A percentile compares a stretch with the other conserved stretches of the same genome.
phyloP scores from a whole-genome alignment of 352 stramenopile species.

The Phytophthora niederhauseri region DNA sequence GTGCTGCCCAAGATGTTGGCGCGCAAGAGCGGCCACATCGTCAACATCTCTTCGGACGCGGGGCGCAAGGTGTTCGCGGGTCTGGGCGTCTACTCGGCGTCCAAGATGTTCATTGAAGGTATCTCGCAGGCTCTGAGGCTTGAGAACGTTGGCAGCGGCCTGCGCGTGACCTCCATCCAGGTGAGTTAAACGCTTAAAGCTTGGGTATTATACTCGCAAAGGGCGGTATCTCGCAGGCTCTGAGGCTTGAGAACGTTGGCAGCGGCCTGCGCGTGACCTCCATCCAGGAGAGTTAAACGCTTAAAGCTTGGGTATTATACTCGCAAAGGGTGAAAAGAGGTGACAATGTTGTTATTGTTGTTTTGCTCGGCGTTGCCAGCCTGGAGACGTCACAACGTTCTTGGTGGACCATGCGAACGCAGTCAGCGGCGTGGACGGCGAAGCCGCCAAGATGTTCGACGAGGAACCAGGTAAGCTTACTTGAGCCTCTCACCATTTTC shows the following conservation, averaged over 20 bases:
- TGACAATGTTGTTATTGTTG: not conserved
- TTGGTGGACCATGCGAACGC: conserved; percentile 83
- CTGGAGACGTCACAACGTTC: conserved; percentile 88
- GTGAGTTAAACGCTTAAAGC: not conserved
- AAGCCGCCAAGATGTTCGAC: conserved; percentile 69
- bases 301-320: not conserved
- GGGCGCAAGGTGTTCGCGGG: conserved; percentile 74
- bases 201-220: too few species aligned
- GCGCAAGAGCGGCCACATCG: conserved; percentile 71
- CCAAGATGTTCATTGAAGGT: conserved; percentile 92
- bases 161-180: conserved; percentile 90
- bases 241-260: conserved; percentile 82
- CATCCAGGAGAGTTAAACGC: conserved; percentile 46
- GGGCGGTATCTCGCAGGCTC: conserved; percentile 76
- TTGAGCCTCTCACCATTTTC: not conserved
- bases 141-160: conserved; percentile 80
- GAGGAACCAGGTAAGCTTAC: conserved; percentile 43
- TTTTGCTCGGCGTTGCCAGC: conserved; percentile 33
- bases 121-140: conserved; percentile 80
- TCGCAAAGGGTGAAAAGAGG: not conserved
- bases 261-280: conserved; percentile 89
- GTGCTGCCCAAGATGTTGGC: conserved; percentile 73
- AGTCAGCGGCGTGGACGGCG: conserved; percentile 60
- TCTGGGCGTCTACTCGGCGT: conserved; percentile 85
- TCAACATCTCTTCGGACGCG: conserved; percentile 85